A percentile compares a stretch with the other conserved stretches of the same genome.
These are phyloP conservation scores for Nakaseomyces delphensis DNA, from an alignment of 1,139 yeast genomes.

Conservation along the genomic window DNA sequence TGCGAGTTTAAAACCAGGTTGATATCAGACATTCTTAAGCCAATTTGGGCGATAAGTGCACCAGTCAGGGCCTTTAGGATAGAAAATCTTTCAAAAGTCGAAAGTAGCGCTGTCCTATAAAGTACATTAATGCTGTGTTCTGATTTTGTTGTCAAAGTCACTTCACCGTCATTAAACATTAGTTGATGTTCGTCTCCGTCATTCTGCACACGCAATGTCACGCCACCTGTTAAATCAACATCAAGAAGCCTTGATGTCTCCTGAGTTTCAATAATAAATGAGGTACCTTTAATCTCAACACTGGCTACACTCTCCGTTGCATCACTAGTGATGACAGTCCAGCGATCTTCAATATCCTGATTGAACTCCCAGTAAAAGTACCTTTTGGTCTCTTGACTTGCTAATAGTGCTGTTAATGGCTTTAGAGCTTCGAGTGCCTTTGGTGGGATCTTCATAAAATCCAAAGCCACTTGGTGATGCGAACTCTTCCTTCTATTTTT, in stretches of 20 bases:
- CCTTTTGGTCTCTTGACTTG: slow-evolving; percentile 4
- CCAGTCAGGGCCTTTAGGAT: slow-evolving; percentile 28
- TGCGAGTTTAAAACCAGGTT: slow-evolving; percentile 23
- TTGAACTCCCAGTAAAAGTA: slow-evolving; percentile 9
- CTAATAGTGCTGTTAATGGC: slow-evolving; percentile 4
- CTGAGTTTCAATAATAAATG: slow-evolving; percentile 3
- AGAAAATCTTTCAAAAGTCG: slow-evolving; percentile 24
- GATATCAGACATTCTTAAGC: slow-evolving; percentile 26
- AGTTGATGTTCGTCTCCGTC: slow-evolving; percentile 8
- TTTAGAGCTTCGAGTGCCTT: slow-evolving; percentile 4
- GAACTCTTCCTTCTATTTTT: slow-evolving; percentile 5
- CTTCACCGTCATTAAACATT: slow-evolving; percentile 11
- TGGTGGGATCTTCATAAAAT: slow-evolving; percentile 5
- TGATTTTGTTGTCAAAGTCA: slow-evolving; percentile 10
- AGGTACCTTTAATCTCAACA: slow-evolving; percentile 5
- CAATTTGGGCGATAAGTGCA: slow-evolving; percentile 23
- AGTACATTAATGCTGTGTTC: slow-evolving; percentile 8
- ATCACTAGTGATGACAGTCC: slow-evolving; percentile 1
- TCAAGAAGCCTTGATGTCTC: slow-evolving; percentile 6
- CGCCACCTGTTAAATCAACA: slow-evolving; percentile 10
- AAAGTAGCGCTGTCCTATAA: slow-evolving; percentile 15
- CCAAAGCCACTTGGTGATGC: slow-evolving; percentile 2
- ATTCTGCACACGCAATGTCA: slow-evolving; percentile 8
- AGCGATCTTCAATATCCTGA: slow-evolving; percentile 3
- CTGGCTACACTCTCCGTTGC: slow-evolving; percentile 4